phyloP scores from a whole-genome alignment of 257 asterid species.

The Striga asiatica region DNA sequence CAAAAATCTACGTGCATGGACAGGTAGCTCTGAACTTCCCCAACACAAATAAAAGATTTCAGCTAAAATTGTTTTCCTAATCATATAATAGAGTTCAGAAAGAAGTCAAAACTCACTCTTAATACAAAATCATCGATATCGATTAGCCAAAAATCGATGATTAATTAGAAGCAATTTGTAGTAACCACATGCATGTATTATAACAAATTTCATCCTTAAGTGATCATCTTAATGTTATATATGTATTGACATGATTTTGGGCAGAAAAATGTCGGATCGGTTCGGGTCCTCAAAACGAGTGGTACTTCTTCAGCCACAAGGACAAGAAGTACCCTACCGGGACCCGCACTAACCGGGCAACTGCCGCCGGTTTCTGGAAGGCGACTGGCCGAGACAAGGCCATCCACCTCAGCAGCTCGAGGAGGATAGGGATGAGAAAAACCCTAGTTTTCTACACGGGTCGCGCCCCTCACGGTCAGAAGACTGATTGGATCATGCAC shows the following conservation, averaged over 20 bases:
- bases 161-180: too few relatives aligned
- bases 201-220: too few relatives aligned
- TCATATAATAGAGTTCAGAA: too few relatives aligned
- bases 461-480: constrained; percentile 65
- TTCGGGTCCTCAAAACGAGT: constrained; percentile 59
- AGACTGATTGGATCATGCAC: constrained; percentile 80
- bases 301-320: constrained; percentile 75
- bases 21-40: too few relatives aligned
- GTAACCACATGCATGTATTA: too few relatives aligned
- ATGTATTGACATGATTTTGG: not conserved
- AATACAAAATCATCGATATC: too few relatives aligned
- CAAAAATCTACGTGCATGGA: too few relatives aligned
- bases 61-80: too few relatives aligned
- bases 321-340: constrained; percentile 74
- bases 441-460: constrained; percentile 71
- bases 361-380: constrained; percentile 70
- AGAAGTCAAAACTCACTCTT: too few relatives aligned
- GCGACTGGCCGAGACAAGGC: constrained; percentile 65
- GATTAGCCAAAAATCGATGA: too few relatives aligned
- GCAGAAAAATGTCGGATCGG: constrained; percentile 67
- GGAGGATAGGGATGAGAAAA: constrained; percentile 63
- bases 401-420: constrained; percentile 34
- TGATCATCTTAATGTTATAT: too few relatives aligned
- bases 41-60: too few relatives aligned
- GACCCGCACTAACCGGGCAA: constrained; percentile 63